Conservation (phyloP, 1,284 basidiomycete species). For the Salmacisia buchloeana region DNA sequence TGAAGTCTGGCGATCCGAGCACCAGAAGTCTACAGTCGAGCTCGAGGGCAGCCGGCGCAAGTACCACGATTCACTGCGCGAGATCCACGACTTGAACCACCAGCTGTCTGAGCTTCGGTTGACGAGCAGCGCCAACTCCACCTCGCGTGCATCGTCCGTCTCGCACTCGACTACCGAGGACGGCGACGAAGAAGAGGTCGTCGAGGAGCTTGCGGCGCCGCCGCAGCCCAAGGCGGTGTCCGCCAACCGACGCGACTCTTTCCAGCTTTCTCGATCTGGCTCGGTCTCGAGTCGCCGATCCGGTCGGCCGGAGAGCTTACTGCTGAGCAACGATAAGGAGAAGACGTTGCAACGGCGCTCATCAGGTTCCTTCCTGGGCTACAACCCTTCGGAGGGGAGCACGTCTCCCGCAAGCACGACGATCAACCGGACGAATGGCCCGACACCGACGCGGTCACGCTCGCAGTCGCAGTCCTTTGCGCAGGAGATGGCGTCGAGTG, state of each 20-base stretch:
- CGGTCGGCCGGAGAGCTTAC: constrained; percentile 32
- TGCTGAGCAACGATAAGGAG: constrained; percentile 27
- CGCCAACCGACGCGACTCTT: constrained; percentile 8
- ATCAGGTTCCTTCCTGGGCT: constrained; percentile 42
- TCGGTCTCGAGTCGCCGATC: constrained; percentile 13
- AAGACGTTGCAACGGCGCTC: constrained; percentile 28
- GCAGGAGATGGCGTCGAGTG: constrained; percentile 20
- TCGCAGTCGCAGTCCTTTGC: constrained; percentile 43
- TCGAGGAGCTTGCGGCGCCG: constrained; percentile 31
- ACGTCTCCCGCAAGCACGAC: constrained; percentile 4
- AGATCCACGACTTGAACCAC: constrained; percentile 69
- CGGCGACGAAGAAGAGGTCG: constrained; percentile 25
- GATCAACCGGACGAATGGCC: not conserved
- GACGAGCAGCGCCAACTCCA: constrained; percentile 10
- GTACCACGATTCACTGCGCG: constrained; percentile 78
- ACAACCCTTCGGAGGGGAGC: constrained; percentile 23
- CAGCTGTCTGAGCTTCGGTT: constrained; percentile 39
- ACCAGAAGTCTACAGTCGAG: constrained; percentile 55
- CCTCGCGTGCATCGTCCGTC: not conserved
- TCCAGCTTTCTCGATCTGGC: constrained; percentile 7
- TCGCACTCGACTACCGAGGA: constrained; percentile 6
- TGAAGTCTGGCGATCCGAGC: constrained; percentile 18
- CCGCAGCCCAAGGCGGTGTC: constrained; percentile 12
- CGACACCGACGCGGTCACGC: constrained; percentile 24
- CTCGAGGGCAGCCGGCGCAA: constrained; percentile 70